Conservation (phyloP, 2,329 filamentous ascomycete species). For the Dactylellina cionopaga region DNA sequence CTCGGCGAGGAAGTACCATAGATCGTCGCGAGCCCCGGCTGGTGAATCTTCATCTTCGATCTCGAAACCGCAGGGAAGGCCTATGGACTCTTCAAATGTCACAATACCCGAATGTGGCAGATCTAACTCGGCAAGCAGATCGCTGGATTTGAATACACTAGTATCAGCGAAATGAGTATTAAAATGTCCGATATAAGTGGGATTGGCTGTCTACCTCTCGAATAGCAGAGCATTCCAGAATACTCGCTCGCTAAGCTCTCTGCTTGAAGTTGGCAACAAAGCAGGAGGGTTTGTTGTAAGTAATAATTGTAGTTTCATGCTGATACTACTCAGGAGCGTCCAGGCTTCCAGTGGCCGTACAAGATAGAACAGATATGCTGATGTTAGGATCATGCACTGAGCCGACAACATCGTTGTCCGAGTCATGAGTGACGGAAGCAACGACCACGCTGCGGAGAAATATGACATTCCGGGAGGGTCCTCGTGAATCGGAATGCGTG, state of each 20-base stretch:
- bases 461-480: conserved; percentile 80
- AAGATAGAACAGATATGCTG: conserved; percentile 83
- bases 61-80: conserved; percentile 80
- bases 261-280: conserved; percentile 74
- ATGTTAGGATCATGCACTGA: conserved; percentile 81
- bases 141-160: conserved; percentile 61
- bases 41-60: conserved; percentile 72
- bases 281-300: conserved; percentile 74
- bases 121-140: conserved; percentile 80
- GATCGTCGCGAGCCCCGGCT: conserved; percentile 75
- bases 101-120: conserved; percentile 84
- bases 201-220: conserved; percentile 65
- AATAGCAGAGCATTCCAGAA: conserved; percentile 87
- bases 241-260: conserved; percentile 78
- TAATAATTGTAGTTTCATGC: conserved; percentile 81
- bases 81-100: conserved; percentile 81
- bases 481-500: conserved; percentile 73
- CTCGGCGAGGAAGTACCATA: conserved; percentile 88
- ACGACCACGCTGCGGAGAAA: conserved; percentile 81
- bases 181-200: conserved; percentile 52
- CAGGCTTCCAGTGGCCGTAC: conserved; percentile 84
- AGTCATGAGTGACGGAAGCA: conserved; percentile 81
- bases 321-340: conserved; percentile 80
- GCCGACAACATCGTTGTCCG: conserved; percentile 80
- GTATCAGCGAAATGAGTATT: conserved; percentile 50